Base-by-base conservation (phyloP, 2,329 filamentous ascomycete species). In the Cladophialophora psammophila region DNA sequence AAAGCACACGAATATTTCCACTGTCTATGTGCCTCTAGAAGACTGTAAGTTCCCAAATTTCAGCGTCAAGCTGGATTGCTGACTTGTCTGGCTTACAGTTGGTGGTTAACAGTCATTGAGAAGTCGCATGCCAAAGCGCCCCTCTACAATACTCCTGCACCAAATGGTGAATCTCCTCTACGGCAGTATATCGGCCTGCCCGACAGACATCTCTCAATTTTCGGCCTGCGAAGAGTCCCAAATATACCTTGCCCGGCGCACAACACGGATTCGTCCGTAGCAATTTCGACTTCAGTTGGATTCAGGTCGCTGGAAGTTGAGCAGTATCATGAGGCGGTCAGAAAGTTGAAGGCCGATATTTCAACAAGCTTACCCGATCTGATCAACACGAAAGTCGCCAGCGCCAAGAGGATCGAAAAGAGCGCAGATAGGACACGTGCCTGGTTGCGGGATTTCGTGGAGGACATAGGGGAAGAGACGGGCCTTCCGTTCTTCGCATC, bases 361-460 rank as follows among this genome's bases (percentile, higher is more conserved):
- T 87, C 90, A 40, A 84, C 98, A 31, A 89, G 89, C 0, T 79
- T 96, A 60, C 91, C 90, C 5, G 95, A 99, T 78, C 77, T 89
- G 26, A 85, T 94, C 9, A 83, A 85, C 36, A 86, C 86, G 72
- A 81, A 82, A 62, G 70, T 82, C 3, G 86, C 91, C 0, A 87
- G 89, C 2, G 81, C 85, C 9, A 97, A 96, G 79, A 86, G 94
- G 54, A 87, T 91, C 55, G 84, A 88, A 40, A 93, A 92, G 74
- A 97, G 97, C 89, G 90, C 88, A 31, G 93, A 95, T 75, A 86
- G 94, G 64, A 97, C 92, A 0, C 91, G 95, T 76, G 85, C 87
- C 42, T 98, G 93, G 92, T 82, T 94, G 18, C 86, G 87, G 31
- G 86, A 91, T 69, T 87, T 93, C 59, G 35, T 67, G 15, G 67